Conservation (phyloP, 495 filamentous ascomycete species). For the Xylaria sp. region DNA sequence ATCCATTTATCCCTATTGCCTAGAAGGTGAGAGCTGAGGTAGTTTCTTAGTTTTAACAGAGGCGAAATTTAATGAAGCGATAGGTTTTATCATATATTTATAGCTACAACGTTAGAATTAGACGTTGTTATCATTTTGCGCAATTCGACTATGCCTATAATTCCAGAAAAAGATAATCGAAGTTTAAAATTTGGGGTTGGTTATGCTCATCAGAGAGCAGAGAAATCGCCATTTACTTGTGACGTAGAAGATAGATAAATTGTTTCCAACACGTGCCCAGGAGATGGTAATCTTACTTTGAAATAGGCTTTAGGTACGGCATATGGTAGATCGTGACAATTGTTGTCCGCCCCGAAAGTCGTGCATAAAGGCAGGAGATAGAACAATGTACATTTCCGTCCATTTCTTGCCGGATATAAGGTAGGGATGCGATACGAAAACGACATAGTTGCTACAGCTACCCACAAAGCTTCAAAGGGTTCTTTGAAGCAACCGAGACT, state of each 20-base stretch:
- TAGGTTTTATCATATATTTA: too few species aligned
- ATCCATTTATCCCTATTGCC: too few species aligned
- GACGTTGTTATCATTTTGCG: background rate
- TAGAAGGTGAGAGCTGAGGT: too few species aligned
- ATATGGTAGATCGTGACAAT: background rate
- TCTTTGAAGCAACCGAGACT: slow-evolving; percentile 7
- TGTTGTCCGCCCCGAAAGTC: background rate
- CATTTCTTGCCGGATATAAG: background rate
- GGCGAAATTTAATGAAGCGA: too few species aligned
- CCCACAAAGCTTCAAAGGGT: background rate
- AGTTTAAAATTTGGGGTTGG: too few species aligned
- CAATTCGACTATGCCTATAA: background rate
- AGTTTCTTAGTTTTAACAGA: too few species aligned
- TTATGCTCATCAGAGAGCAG: background rate
- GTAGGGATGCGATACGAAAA: slow-evolving; percentile 9
- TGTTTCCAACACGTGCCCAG: background rate
- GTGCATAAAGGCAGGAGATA: background rate
- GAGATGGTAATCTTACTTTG: background rate
- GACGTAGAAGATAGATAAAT: too few species aligned
- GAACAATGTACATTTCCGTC: background rate
- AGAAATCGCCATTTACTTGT: background rate
- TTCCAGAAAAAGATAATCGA: too few species aligned
- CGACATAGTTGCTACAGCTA: background rate
- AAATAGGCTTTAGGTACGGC: background rate
- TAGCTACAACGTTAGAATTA: background rate